Conservation (phyloP, 2,329 filamentous ascomycete species). For the Fusarium secorum region DNA sequence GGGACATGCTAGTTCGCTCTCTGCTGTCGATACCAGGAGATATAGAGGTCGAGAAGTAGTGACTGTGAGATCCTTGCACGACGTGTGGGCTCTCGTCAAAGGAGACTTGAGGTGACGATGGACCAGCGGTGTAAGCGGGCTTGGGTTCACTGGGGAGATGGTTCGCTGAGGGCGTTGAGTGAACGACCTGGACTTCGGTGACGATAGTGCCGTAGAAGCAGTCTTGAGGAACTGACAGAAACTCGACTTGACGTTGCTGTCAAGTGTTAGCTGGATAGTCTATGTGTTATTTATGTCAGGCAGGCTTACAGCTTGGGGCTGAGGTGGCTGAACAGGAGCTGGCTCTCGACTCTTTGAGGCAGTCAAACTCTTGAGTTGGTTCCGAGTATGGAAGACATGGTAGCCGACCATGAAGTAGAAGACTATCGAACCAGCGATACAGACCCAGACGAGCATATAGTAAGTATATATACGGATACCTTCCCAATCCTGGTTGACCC, state of each 20-base stretch:
- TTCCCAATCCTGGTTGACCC: constrained; percentile 64
- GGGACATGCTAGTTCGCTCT: constrained; percentile 5
- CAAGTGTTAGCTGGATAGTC: neutral
- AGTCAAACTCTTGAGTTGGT: constrained; percentile 62
- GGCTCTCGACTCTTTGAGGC: constrained; percentile 45
- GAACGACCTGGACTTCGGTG: constrained; percentile 59
- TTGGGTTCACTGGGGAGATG: constrained; percentile 37
- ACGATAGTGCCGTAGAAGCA: constrained; percentile 60
- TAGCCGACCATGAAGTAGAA: constrained; percentile 67
- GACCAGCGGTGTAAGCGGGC: constrained; percentile 21
- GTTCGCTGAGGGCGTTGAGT: constrained; percentile 40
- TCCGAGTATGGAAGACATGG: constrained; percentile 66
- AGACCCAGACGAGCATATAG: constrained; percentile 69
- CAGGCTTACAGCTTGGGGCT: neutral
- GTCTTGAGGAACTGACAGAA: constrained; percentile 41
- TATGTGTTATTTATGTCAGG: accelerated
- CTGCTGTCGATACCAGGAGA: constrained; percentile 25
- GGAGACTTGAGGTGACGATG: constrained; percentile 30
- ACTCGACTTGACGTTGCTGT: constrained; percentile 36
- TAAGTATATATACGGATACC: constrained; percentile 67
- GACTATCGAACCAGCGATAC: constrained; percentile 61
- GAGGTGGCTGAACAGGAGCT: constrained; percentile 46
- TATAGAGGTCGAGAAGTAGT: constrained; percentile 48
- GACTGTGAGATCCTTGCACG: constrained; percentile 36
- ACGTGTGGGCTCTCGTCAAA: constrained; percentile 33